A percentile compares a stretch with the other conserved stretches of the same genome.
Conservation (phyloP, 2,329 filamentous ascomycete genomes). For the Fusarium euwallaceae region DNA sequence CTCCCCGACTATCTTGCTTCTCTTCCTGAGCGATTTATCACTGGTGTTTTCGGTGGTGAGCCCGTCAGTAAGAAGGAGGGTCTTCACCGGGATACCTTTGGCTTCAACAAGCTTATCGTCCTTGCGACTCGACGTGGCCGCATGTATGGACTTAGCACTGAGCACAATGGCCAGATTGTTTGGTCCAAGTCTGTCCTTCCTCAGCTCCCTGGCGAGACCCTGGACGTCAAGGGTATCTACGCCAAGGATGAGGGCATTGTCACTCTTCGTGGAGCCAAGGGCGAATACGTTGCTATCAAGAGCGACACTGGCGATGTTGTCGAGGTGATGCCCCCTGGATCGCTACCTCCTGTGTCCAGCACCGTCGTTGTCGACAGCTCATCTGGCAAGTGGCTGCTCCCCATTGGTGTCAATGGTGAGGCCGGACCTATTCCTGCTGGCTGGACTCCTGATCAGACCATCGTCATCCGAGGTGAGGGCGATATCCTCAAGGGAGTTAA, state of each 20-base stretch:
- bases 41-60: slow-evolving; percentile 72
- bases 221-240: slow-evolving; percentile 77
- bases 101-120: slow-evolving; percentile 87
- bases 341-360: slow-evolving; percentile 48
- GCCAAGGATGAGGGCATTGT: slow-evolving; percentile 70
- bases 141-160: slow-evolving; percentile 83
- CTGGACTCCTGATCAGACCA: slow-evolving; percentile 63
- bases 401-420: slow-evolving; percentile 65
- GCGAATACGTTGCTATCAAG: slow-evolving; percentile 71
- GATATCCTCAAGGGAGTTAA: slow-evolving; percentile 68
- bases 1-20: slow-evolving; percentile 80
- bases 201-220: slow-evolving; percentile 66
- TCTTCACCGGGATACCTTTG: slow-evolving; percentile 80
- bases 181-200: slow-evolving; percentile 80
- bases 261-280: slow-evolving; percentile 70
- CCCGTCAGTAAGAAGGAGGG: slow-evolving; percentile 59
- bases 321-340: slow-evolving; percentile 57
- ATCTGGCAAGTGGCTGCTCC: slow-evolving; percentile 66
- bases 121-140: slow-evolving; percentile 84
- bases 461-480: slow-evolving; percentile 65
- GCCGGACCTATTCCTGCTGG: slow-evolving; percentile 60
- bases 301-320: slow-evolving; percentile 66
- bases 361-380: slow-evolving; percentile 67
- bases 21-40: slow-evolving; percentile 77
- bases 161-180: slow-evolving; percentile 77